A percentile compares a stretch with the other conserved stretches of the same genome.
Evolutionary conservation across 2,329 filamentous ascomycete genomes (phyloP).

Genomic region (Cladosporium halotolerans): DNA sequence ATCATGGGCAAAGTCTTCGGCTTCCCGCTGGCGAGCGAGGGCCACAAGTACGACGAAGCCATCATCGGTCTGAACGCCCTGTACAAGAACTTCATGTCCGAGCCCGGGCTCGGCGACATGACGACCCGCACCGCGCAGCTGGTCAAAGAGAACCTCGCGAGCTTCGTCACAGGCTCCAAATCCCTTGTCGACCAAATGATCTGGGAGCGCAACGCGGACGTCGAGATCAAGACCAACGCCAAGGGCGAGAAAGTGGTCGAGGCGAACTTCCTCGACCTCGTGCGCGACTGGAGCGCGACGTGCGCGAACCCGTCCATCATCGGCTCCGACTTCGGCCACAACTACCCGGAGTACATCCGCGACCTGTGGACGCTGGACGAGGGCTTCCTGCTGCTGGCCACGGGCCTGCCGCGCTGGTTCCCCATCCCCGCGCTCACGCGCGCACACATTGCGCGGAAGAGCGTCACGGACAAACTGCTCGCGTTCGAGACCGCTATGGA

Average conservation of each 20-base stretch:
- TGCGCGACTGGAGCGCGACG: conserved; percentile 53
- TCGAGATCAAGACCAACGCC: conserved; percentile 32
- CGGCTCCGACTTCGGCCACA: conserved; percentile 46
- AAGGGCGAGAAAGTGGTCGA: conserved; percentile 45
- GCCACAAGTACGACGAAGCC: conserved; percentile 32
- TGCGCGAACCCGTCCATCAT: conserved; percentile 46
- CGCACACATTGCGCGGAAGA: conserved; percentile 37
- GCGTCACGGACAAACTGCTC: conserved; percentile 21
- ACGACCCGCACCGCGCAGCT: conserved; percentile 33
- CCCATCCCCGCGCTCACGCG: conserved; percentile 47
- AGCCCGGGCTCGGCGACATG: conserved; percentile 41
- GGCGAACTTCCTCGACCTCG: conserved; percentile 45
- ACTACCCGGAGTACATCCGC: conserved; percentile 46
- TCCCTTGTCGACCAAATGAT: conserved; percentile 55
- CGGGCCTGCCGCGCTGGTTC: conserved; percentile 51
- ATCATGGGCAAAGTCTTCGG: conserved; percentile 36
- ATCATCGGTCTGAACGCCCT: conserved; percentile 29
- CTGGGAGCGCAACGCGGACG: conserved; percentile 53
- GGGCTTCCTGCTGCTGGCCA: conserved; percentile 48
- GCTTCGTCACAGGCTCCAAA: conserved; percentile 53
- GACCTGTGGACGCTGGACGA: conserved; percentile 52
- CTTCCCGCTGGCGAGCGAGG: conserved; percentile 31
- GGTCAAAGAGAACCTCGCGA: conserved; percentile 43
- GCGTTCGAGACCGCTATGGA: conserved; percentile 29
- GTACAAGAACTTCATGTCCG: conserved; percentile 41